A percentile compares a stretch with the other conserved stretches of the same genome.
Evolutionary conservation across 257 asterid species (phyloP).

Genomic region (Asclepias syriaca): DNA sequence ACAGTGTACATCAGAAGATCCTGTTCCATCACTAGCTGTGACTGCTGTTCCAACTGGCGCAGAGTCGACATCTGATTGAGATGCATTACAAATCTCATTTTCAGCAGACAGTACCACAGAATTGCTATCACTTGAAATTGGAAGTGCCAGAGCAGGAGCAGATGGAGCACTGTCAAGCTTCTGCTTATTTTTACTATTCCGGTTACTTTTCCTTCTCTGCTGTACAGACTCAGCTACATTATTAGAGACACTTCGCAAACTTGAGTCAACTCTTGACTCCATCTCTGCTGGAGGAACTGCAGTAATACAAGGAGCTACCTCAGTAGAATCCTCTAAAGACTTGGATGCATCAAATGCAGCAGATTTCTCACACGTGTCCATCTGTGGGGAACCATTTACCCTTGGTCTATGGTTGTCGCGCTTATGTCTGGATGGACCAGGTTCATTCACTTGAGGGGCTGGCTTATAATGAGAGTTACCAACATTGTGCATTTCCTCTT

Average conservation of each 20-base stretch:
- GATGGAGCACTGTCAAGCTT: slow-evolving; percentile 39
- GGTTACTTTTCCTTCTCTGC: slow-evolving; percentile 54
- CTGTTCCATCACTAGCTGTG: slow-evolving; percentile 33
- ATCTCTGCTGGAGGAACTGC: slow-evolving; percentile 37
- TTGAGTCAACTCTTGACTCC: slow-evolving; percentile 29
- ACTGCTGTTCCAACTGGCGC: slow-evolving; percentile 27
- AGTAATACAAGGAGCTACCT: slow-evolving; percentile 19
- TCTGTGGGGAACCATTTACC: slow-evolving; percentile 38
- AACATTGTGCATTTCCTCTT: slow-evolving; percentile 32
- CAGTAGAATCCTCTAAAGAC: slow-evolving; percentile 28
- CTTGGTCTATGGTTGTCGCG: slow-evolving; percentile 51
- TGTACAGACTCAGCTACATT: slow-evolving; percentile 35
- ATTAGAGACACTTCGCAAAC: slow-evolving; percentile 26
- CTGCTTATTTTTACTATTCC: slow-evolving; percentile 52
- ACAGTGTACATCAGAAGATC: slow-evolving; percentile 32
- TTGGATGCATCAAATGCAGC: slow-evolving; percentile 25
- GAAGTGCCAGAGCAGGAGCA: slow-evolving; percentile 29
- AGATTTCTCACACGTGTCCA: slow-evolving; percentile 35
- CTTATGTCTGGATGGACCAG: slow-evolving; percentile 40
- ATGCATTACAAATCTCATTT: slow-evolving; percentile 33
- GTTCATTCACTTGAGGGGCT: slow-evolving; percentile 41
- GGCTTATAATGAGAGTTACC: slow-evolving; percentile 23
- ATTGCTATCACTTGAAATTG: slow-evolving; percentile 21
- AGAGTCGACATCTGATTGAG: slow-evolving; percentile 29
- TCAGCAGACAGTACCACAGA: slow-evolving; percentile 30